These are phyloP conservation scores for Oryza glumipatula DNA, from an alignment of 176 grass and related monocot genomes.

Conservation along the genomic window DNA sequence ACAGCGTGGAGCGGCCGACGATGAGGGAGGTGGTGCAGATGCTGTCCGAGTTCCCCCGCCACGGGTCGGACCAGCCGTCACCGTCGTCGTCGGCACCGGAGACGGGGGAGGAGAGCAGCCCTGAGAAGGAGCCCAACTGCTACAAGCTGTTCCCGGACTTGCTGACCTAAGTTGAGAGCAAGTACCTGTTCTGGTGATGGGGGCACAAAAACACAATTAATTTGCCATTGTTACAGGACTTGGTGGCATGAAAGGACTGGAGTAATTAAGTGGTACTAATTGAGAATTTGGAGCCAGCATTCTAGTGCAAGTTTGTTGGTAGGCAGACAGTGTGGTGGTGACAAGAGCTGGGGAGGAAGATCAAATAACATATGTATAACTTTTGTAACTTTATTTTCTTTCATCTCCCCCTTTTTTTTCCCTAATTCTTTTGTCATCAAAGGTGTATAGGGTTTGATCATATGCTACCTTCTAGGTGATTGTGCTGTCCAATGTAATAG, in stretches of 20 bases:
- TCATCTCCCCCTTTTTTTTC: constrained; percentile 15
- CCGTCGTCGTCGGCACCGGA: constrained; percentile 15
- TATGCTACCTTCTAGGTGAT: constrained; percentile 55
- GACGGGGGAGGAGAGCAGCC: constrained; percentile 7
- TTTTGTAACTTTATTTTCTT: constrained; percentile 37
- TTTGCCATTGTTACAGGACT: not conserved
- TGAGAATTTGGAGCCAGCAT: constrained; percentile 22
- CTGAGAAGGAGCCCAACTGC: constrained; percentile 55
- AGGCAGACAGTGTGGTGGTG: constrained; percentile 31
- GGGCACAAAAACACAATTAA: not conserved
- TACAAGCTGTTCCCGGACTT: constrained; percentile 91
- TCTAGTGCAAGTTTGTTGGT: constrained; percentile 27
- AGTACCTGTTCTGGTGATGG: not conserved
- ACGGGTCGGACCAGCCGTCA: constrained; percentile 40
- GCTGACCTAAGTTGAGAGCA: constrained; percentile 45
- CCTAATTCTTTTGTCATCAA: constrained; percentile 30
- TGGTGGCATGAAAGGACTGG: constrained; percentile 20
- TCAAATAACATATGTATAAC: constrained; percentile 42
- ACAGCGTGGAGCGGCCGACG: constrained; percentile 83
- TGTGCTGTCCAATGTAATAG: constrained; percentile 60
- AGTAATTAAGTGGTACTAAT: constrained; percentile 44
- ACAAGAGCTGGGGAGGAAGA: constrained; percentile 33
- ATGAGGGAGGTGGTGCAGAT: constrained; percentile 98
- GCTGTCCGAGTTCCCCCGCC: constrained; percentile 67
- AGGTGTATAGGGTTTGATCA: constrained; percentile 72